Base-by-base conservation (phyloP, 352 stramenopile genomes). In the Pythium aquatile region DNA sequence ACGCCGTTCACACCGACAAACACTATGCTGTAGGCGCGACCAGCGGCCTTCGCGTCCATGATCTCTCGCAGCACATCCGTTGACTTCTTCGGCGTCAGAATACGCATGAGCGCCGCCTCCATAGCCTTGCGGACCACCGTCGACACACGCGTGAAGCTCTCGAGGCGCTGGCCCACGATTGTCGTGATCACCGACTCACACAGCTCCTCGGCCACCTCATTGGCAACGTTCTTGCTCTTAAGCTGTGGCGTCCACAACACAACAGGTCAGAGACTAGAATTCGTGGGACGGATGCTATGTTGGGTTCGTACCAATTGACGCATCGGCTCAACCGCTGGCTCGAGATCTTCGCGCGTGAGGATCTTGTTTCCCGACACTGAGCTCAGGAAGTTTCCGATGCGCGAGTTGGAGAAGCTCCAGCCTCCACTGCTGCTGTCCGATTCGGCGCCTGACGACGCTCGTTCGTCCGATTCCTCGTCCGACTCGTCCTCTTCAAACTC, bases 1-100 rank as follows among this genome's bases (percentile, higher is more conserved):
- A 99, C 95, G 55, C 98, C 98, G 75, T 99, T 99, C 35, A 99
- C 98, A 35, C 98, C 98, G 16, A 99, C 94, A 73, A 99, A 99
- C 3, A 98, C 94, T 74, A 99, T 99, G 55, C 94, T 97, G 80
- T 98, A 99, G n/a, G 96, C 91, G 63, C 84, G 85, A 35, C 87
- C 85, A 46, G 88, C 75, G 6, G 79, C 84, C 69, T 92, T 97
- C 11, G 90, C 86, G 33, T 93, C 84, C 51, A 96, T 66, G 66
- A 99, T 97, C 69, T 98, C 88, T 63, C 96, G 90, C 14, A 99
- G 76, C 24, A 99, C 82, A 67, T 99, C 97, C 3, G 98, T 97
- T 60, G 87, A 97, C 63, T 96, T 97, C 75, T 97, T 97, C 5
- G 97, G 96, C 13, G 94, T 97, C 51, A 99, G 79, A 57, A 99